Percentiles rank a stretch among this genome's conserved stretches.
phyloP scores from a whole-genome alignment of 768 basidiomycete species.

The Amanita muscaria region DNA sequence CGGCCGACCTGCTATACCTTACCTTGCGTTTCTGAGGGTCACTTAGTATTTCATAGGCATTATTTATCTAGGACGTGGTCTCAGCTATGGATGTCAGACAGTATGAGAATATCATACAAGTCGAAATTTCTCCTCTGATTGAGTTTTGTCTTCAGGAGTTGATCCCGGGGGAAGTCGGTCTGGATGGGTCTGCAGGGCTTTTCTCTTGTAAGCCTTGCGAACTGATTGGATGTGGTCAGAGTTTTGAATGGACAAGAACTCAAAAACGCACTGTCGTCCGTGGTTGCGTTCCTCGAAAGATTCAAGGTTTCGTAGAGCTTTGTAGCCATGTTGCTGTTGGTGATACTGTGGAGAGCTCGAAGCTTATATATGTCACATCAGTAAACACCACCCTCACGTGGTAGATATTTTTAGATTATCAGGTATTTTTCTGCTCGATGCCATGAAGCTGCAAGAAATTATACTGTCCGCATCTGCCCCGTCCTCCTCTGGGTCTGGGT shows the following conservation, averaged over 20 bases:
- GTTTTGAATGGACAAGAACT: no score
- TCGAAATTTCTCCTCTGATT: constrained; percentile 49
- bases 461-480: constrained; percentile 57
- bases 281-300: constrained; percentile 41
- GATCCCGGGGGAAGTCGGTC: constrained; percentile 54
- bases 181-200: constrained; percentile 67
- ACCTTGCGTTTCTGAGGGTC: constrained; percentile 53
- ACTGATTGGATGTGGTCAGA: constrained; percentile 33
- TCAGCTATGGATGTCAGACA: constrained; percentile 7
- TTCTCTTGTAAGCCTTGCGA: constrained; percentile 69
- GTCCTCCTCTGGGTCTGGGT: constrained; percentile 27
- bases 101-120: constrained; percentile 18
- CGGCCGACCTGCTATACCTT: constrained; percentile 11
- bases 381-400: constrained; percentile 4
- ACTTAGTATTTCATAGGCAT: constrained; percentile 69
- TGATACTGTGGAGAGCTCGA: not conserved
- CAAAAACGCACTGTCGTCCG: constrained; percentile 52
- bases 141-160: constrained; percentile 48
- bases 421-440: no score
- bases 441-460: constrained; percentile 61
- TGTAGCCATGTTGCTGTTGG: constrained; percentile 32
- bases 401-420: not conserved
- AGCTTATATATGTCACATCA: not conserved
- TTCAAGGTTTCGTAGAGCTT: constrained; percentile 61
- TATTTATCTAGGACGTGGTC: constrained; percentile 44